phyloP scores from a whole-genome alignment of 805 yeast genomes.

The Zygosaccharomyces bisporus region DNA sequence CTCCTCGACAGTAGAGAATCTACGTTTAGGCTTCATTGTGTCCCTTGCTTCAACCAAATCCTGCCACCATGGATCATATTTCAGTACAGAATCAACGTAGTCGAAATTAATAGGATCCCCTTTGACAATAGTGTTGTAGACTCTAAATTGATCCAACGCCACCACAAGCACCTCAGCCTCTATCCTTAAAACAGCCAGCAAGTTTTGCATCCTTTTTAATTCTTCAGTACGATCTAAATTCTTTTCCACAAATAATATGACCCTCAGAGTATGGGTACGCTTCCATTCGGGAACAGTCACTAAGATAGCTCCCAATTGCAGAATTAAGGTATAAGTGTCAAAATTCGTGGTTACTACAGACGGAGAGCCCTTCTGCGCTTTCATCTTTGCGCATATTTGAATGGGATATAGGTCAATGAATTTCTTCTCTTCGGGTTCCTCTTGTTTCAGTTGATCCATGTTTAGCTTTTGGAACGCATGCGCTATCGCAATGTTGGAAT shows the following conservation, averaged over 20 bases:
- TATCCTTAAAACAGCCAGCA: constrained; percentile 76
- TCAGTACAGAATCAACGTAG: constrained; percentile 48
- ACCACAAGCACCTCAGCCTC: constrained; percentile 75
- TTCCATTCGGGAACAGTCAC: constrained; percentile 95
- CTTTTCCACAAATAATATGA: constrained; percentile 86
- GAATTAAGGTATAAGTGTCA: constrained; percentile 90
- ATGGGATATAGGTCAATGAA: constrained; percentile 92
- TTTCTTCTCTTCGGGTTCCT: constrained; percentile 37
- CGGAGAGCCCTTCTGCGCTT: constrained; percentile 18
- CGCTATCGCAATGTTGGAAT: constrained; percentile 90
- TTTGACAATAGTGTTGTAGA: constrained; percentile 73
- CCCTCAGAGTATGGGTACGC: constrained; percentile 65
- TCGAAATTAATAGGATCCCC: constrained; percentile 50
- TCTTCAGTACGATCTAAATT: constrained; percentile 70
- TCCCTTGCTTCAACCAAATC: constrained; percentile 59
- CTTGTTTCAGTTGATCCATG: constrained; percentile 50
- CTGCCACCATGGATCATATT: constrained; percentile 83
- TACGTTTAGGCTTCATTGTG: constrained; percentile 27
- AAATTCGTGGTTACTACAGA: constrained; percentile 78
- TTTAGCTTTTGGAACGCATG: constrained; percentile 67
- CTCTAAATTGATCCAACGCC: constrained; percentile 54
- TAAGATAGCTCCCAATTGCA: constrained; percentile 90
- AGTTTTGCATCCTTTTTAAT: constrained; percentile 50
- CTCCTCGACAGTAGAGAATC: constrained; percentile 35
- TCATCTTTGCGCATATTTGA: constrained; percentile 85